phyloP scores from a whole-genome alignment of 2,329 filamentous ascomycete genomes.

The Fonsecaea pedrosoi region DNA sequence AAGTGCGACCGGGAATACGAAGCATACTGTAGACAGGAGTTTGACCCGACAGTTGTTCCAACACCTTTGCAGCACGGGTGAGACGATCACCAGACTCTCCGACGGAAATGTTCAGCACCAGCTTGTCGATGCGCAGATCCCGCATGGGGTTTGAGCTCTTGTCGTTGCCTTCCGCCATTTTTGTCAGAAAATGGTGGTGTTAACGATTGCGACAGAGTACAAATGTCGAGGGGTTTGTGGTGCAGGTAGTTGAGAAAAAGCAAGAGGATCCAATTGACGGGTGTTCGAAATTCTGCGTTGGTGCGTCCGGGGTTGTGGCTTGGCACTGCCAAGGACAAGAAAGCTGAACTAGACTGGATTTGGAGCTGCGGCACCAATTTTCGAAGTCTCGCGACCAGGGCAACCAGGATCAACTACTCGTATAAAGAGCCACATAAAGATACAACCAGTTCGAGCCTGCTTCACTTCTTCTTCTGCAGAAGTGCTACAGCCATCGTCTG shows the following conservation, averaged over 20 bases:
- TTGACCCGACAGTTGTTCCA: constrained; percentile 99
- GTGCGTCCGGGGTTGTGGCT: constrained; percentile 15
- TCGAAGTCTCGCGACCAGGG: constrained; percentile 15
- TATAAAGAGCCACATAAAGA: constrained; percentile 9
- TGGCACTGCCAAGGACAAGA: constrained; percentile 20
- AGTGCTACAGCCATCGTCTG: constrained; percentile 38
- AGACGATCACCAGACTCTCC: constrained; percentile 99
- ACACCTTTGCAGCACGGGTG: constrained; percentile 99
- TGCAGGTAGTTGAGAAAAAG: constrained; percentile 7
- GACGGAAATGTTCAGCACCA: constrained; percentile 99
- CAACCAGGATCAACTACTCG: constrained; percentile 6
- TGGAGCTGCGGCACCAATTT: constrained; percentile 20
- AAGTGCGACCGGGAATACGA: constrained; percentile 21
- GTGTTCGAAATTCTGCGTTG: constrained; percentile 8
- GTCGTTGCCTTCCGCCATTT: constrained; percentile 69
- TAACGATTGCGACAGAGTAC: constrained; percentile 43
- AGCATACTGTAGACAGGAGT: constrained; percentile 97
- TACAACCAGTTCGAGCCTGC: constrained; percentile 38
- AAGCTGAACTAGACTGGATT: constrained; percentile 15
- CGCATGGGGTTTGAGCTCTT: constrained; percentile 98
- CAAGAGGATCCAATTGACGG: not conserved
- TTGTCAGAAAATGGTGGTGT: constrained; percentile 37
- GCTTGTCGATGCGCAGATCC: constrained; percentile 99
- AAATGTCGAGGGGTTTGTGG: constrained; percentile 11
- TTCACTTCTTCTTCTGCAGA: constrained; percentile 7